Conservation (phyloP, 202 grass and related monocot genomes). For the Schoenoplectus triqueter region DNA sequence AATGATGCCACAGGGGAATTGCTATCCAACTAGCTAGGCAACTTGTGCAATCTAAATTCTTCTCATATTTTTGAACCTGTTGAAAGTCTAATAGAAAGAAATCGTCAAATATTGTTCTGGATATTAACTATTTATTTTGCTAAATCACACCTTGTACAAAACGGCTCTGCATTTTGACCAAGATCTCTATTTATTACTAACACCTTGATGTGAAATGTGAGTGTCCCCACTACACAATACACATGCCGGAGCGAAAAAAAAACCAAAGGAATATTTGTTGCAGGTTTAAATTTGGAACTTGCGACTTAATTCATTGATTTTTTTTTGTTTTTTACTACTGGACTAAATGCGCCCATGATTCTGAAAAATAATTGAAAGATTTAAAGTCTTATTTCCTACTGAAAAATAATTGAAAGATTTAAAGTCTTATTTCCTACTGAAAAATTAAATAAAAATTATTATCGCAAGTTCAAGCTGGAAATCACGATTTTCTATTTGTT, state of each 20-base stretch:
- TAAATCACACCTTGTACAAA: not conserved
- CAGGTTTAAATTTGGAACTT: too few relatives aligned
- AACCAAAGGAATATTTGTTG: too few relatives aligned
- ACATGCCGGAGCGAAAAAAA: not conserved
- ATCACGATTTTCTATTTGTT: too few relatives aligned
- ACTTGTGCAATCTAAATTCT: not conserved
- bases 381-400: too few relatives aligned
- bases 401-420: too few relatives aligned
- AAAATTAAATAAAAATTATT: too few relatives aligned
- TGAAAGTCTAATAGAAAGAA: not conserved
- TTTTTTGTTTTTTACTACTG: too few relatives aligned
- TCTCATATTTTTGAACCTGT: not conserved
- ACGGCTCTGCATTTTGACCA: not conserved
- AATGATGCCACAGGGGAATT: constrained; percentile 18
- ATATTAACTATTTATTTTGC: not conserved
- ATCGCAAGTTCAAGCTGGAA: too few relatives aligned
- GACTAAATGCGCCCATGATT: too few relatives aligned
- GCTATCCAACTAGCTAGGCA: not conserved
- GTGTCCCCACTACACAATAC: not conserved
- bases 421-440: too few relatives aligned
- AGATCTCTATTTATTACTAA: not conserved
- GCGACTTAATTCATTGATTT: too few relatives aligned
- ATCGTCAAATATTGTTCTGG: not conserved
- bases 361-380: too few relatives aligned
- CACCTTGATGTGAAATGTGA: not conserved